Evolutionary conservation across 2,329 filamentous ascomycete species (phyloP), one percentile per base, ranked within the genome.

Genomic region (Cladosporium sp.): DNA sequence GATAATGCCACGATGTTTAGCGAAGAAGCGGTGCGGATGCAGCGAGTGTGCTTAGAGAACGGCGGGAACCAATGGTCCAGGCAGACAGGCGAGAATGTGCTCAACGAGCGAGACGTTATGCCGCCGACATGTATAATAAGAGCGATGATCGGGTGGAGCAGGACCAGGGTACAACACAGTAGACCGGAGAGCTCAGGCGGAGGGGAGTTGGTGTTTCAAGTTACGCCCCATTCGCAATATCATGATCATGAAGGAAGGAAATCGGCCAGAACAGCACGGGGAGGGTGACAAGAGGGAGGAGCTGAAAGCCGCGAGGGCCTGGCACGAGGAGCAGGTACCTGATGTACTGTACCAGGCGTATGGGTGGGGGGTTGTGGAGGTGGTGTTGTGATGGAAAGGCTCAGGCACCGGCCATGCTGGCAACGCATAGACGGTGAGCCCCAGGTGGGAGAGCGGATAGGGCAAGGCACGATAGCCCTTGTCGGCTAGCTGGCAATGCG

Each of bases 121-220:
- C 52, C 28, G 52, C 40, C 7, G 32, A 24, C 52, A 55, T 55
- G 52, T 55, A 55, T 55, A 55, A 55, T 55, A 55, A 55, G 39
- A 45, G 40, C 32, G 15, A 40, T 55, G 52, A 37, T 44, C 40
- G 24, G 28, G 52, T 45, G 52, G 40, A 55, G 52, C 17, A 25
- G 28, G 32, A 25, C 40, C 17, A 25, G 52, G 52, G 28, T 47
- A 20, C 35, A 37, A n/a, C 20, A 48, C 28, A 54, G 37, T 55
- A 17, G 52, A 17, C 24, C 15, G 28, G 47, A 32, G n/a, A 19
- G 40, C 52, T 47, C 37, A 55, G 20, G 52, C 52, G 20, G 32
- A 55, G 52, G 40, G 52, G n/a, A 42, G 35, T 9, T 32, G 36
- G 40, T 55, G 52, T 55, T 55, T 55, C 52, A 47, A 40, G 28